Evolutionary conservation across 2,329 filamentous ascomycete species (phyloP), one percentile per base, ranked within the genome.

Genomic region (Colletotrichum sp.): DNA sequence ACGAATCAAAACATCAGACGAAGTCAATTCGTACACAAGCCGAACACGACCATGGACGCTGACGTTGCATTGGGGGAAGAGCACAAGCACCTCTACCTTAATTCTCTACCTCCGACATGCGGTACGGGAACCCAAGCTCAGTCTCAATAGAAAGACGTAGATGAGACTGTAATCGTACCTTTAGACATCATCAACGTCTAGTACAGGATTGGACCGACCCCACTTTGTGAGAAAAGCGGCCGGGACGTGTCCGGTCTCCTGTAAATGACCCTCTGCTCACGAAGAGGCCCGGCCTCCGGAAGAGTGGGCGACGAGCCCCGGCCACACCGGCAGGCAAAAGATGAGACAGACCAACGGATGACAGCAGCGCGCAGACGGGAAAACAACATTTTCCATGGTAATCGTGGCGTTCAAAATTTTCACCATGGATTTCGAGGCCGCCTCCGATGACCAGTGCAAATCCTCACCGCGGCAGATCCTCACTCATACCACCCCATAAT

Each of bases 221-320:
- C 34, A 44, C 52, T 2, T 39, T 6, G 44, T 52, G 44, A 34
- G 5, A 44, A 30, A 34, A 59, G 15, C 26, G n/a, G 44, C 57
- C 44, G 69, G 69, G 18, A 64, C 63, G 64, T 26, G 63, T 34
- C 73, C 64, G 64, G 73, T 76, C 69, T 76, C 73, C 18, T 64
- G 44, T 76, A 73, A 60, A 76, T 73, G 70, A 73, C 63, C 32
- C 64, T 64, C 28, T 68, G 57, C 26, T 30, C 32, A 69, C 5
- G 30, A 36, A 18, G 52, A 15, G 69, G 63, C 32, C 69, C 39
- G 28, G 21, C 44, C 57, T 72, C 72, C 36, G 68, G 63, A 62
- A 69, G 30, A 13, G 52, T 68, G 72, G 69, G 63, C 24, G 52
- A 52, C 26, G 24, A 21, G 28, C 21, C 24, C 59, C 30, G 69